Conservation (phyloP, 192 early-diverging fungal species). For the Linderina pennispora region DNA sequence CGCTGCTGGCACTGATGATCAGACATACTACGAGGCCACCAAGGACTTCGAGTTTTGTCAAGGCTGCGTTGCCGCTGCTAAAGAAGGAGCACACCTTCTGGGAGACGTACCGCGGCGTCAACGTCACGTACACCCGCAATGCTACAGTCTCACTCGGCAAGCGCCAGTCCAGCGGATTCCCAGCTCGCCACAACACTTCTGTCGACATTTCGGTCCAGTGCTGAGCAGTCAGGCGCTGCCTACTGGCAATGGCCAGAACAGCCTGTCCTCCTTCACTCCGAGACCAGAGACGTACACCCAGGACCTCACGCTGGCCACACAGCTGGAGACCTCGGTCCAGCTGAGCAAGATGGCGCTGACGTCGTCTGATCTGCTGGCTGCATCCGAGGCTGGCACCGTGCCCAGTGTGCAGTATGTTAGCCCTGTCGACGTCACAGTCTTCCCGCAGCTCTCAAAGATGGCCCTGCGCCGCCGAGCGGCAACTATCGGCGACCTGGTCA, state of each 20-base stretch:
- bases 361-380: slow-evolving; percentile 16
- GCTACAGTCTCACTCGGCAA: slow-evolving; percentile 1
- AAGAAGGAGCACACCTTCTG: slow-evolving; percentile 59
- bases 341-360: slow-evolving; percentile 6
- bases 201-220: slow-evolving; percentile 14
- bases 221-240: slow-evolving; percentile 10
- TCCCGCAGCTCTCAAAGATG: slow-evolving; percentile 18
- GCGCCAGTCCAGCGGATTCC: slow-evolving; percentile 5
- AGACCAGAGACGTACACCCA: too few relatives aligned
- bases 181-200: slow-evolving; percentile 11
- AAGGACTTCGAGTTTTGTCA: slow-evolving; percentile 47
- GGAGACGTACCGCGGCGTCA: slow-evolving; percentile 48
- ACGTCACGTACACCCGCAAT: slow-evolving; percentile 29
- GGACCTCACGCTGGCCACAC: too few relatives aligned
- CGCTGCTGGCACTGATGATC: slow-evolving; percentile 64
- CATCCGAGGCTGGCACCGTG: slow-evolving; percentile 21
- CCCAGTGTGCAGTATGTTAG: slow-evolving; percentile 33
- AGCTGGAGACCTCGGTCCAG: too few relatives aligned
- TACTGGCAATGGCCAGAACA: too few relatives aligned
- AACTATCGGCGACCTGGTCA: slow-evolving; percentile 11
- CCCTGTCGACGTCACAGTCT: slow-evolving; percentile 1
- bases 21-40: slow-evolving; percentile 53
- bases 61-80: slow-evolving; percentile 50
- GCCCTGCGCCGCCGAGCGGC: slow-evolving; percentile 13
- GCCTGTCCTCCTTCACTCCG: too few relatives aligned